phyloP scores from a whole-genome alignment of 2,329 filamentous ascomycete species.

The Bimuria novae-zelandiae region DNA sequence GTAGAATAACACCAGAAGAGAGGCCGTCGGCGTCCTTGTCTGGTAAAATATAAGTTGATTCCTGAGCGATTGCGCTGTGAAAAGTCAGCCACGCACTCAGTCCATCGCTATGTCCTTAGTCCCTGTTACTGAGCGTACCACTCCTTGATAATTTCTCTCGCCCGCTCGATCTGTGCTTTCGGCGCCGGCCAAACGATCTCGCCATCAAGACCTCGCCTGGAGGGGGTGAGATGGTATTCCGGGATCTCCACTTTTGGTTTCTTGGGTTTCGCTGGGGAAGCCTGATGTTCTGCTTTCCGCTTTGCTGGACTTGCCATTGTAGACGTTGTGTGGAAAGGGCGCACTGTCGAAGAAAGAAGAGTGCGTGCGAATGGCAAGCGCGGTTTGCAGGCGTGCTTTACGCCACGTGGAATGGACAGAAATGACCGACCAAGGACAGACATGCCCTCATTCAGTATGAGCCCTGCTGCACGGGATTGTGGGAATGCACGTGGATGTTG shows the following conservation, averaged over 20 bases:
- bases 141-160: constrained; percentile 61
- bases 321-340: constrained; percentile 15
- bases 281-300: constrained; percentile 31
- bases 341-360: not conserved
- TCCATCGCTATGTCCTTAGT: not conserved
- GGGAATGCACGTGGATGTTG: not conserved
- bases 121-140: constrained; percentile 53
- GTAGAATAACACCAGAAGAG: constrained; percentile 65
- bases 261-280: constrained; percentile 25
- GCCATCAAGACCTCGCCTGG: constrained; percentile 44
- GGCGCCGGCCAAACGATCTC: constrained; percentile 66
- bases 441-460: not conserved
- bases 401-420: not conserved
- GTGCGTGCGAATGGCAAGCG: not conserved
- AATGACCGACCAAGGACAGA: not conserved
- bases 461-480: not conserved
- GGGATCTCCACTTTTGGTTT: constrained; percentile 33
- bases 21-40: constrained; percentile 73
- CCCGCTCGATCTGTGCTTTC: constrained; percentile 57
- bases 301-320: constrained; percentile 33
- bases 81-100: constrained; percentile 8
- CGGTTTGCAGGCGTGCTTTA: not conserved
- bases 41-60: constrained; percentile 64
- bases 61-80: constrained; percentile 55
- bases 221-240: constrained; percentile 37